Conservation (phyloP, 1,284 basidiomycete species). For the Rhodotorula sp. region DNA sequence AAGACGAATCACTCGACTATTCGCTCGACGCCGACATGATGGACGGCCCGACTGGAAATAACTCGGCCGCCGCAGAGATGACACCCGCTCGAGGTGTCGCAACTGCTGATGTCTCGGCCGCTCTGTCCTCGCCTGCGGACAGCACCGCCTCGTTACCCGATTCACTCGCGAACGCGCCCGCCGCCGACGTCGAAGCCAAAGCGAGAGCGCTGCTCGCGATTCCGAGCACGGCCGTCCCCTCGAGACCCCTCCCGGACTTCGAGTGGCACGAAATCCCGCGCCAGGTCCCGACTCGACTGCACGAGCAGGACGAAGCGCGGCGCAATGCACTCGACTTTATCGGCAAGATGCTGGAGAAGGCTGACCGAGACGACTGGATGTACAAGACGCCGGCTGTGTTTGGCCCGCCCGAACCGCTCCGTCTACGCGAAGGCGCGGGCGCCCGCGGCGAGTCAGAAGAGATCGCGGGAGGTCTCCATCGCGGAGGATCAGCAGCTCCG, state of each 20-base stretch:
- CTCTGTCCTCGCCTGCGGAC: not conserved
- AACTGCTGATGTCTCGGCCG: not conserved
- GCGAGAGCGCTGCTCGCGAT: slow-evolving; percentile 19
- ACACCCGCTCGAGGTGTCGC: too few species aligned
- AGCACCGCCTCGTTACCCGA: not conserved
- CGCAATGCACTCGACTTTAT: slow-evolving; percentile 19
- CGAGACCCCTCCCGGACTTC: not conserved
- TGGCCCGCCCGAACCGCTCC: not conserved
- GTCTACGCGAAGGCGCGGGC: not conserved
- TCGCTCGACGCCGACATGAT: too few species aligned
- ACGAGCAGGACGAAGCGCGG: slow-evolving; percentile 7
- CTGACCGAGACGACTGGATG: slow-evolving; percentile 25
- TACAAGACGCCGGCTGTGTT: slow-evolving; percentile 21
- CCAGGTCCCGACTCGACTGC: not conserved
- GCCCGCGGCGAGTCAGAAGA: not conserved
- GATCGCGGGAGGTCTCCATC: not conserved
- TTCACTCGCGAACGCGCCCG: slow-evolving; percentile 15
- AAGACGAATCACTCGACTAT: too few species aligned
- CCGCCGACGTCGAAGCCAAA: slow-evolving; percentile 13
- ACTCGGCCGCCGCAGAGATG: too few species aligned
- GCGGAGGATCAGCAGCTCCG: not conserved
- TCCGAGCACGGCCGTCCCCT: not conserved
- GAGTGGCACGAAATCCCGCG: not conserved
- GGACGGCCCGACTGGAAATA: too few species aligned
- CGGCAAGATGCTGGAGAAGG: slow-evolving; percentile 9